Percentiles rank a stretch among this genome's conserved stretches.
Conservation (phyloP, 345 rosid species). For the Sisymbrium irio region DNA sequence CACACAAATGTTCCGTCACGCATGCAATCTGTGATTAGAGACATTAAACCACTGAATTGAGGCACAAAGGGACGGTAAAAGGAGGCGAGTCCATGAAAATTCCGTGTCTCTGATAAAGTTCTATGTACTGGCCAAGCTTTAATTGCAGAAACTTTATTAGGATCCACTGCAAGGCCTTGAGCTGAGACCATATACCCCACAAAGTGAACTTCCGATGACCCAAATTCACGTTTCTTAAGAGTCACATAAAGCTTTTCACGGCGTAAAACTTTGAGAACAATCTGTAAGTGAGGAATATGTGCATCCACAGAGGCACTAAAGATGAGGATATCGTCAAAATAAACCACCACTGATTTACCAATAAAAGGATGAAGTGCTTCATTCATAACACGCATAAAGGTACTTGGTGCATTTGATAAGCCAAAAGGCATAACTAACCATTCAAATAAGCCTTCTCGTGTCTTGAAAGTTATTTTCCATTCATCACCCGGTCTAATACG, state of each 20-base stretch:
- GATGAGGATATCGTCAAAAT: neutral
- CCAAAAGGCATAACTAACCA: neutral
- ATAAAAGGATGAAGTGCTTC: neutral
- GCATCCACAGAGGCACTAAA: neutral
- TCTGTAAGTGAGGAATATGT: neutral
- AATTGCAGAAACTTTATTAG: neutral
- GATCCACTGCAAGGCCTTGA: neutral
- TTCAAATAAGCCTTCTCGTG: no score
- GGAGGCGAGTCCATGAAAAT: neutral
- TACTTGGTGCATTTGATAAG: neutral
- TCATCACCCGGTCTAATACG: no score
- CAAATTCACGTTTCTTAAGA: neutral
- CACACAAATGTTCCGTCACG: neutral
- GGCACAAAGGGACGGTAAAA: neutral
- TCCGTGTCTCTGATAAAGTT: neutral
- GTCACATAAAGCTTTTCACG: neutral
- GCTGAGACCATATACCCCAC: neutral
- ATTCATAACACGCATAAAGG: neutral
- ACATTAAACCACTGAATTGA: neutral
- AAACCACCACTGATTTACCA: neutral
- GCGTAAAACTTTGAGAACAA: neutral
- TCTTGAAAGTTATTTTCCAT: no score
- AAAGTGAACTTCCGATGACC: neutral
- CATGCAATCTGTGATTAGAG: neutral
- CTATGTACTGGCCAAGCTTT: neutral